phyloP scores from a whole-genome alignment of 768 basidiomycete genomes.

The Serendipita vermifera region DNA sequence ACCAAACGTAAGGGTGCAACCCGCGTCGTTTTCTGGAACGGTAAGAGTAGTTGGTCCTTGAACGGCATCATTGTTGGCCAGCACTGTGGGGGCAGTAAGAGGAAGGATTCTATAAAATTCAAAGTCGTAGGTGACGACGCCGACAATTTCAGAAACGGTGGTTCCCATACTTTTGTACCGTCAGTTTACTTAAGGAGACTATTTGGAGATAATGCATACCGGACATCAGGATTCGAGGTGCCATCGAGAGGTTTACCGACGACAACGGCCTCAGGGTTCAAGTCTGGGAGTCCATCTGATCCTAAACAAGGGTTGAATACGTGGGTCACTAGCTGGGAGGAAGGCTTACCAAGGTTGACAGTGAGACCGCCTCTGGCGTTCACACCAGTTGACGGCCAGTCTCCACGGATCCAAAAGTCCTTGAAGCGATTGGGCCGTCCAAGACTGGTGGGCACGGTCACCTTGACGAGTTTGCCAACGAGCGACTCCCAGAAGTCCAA shows the following conservation, averaged over 20 bases:
- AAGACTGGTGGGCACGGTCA: conserved; percentile 34
- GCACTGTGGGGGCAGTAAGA: conserved; percentile 37
- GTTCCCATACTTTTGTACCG: conserved; percentile 39
- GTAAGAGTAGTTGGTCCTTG: conserved; percentile 30
- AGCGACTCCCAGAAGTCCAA: conserved; percentile 55
- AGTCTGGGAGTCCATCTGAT: conserved; percentile 38
- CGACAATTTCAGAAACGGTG: conserved; percentile 37
- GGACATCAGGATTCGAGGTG: conserved; percentile 37
- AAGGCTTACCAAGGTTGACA: conserved; percentile 32
- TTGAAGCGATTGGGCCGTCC: conserved; percentile 37
- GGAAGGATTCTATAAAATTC: conserved; percentile 48
- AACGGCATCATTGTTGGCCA: conserved; percentile 25
- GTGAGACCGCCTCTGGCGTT: conserved; percentile 45
- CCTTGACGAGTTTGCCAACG: conserved; percentile 42
- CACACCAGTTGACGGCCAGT: conserved; percentile 41
- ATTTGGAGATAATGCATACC: no score
- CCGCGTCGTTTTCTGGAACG: conserved; percentile 21
- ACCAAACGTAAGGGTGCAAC: conserved; percentile 38
- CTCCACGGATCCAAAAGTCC: conserved; percentile 46
- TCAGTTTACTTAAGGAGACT: no score
- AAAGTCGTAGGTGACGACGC: conserved; percentile 41
- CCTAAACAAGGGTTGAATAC: conserved; percentile 22
- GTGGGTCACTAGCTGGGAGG: neutral
- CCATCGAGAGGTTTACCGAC: conserved; percentile 44
- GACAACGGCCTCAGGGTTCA: conserved; percentile 43